Evolutionary conservation across 2,329 filamentous ascomycete genomes (phyloP), one percentile per base, ranked within the genome.

Genomic region (Penicillium sp.): DNA sequence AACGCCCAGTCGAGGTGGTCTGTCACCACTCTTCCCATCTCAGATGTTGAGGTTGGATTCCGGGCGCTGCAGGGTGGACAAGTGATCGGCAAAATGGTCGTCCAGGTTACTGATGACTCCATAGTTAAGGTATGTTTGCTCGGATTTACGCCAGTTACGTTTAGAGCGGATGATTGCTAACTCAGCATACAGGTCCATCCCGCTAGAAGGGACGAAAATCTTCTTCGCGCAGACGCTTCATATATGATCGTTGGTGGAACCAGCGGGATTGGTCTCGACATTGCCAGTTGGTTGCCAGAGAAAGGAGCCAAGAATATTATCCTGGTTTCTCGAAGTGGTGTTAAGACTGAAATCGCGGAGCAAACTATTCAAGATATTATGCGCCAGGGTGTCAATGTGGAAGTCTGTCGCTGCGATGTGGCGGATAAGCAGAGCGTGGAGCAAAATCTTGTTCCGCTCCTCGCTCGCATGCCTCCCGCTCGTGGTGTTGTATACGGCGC

Each of bases 201-300:
- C 1, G 60, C 65, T 8, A 51, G 63, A 27, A 62, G 56, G 23
- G 62, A 63, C 19, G 63, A 65, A 19, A 57, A 57, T 7, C 59
- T 67, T 3, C 60, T 67, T 4, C 53, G 47, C 6, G 19, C 61
- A 7, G 60, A 67, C 13, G 76, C 72, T 0, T 82, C 83, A 0
- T 87, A 87, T 58, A 60, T 87, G 6, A 70, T 87, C 2, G 77
- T 79, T 3, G 85, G 85, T n/a, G 83, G 83, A 0, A 75, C 85
- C 0, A 83, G 83, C 10, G 85, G 84, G 1, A 75, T 87, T 1
- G 85, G 84, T 1, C 76, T 78, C 13, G 79, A 78, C 60, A 79
- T 86, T 33, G 79, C 82, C 1, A 73, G 78, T 51, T 76, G 83
- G 53, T 73, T 87, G 44, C 73, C 76, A 33, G 64, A 69, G 10